Percentiles rank a stretch among this genome's conserved stretches.
Evolutionary conservation across 371 early-diverging fungal species (phyloP).

Genomic region (Coemansia linderi): DNA sequence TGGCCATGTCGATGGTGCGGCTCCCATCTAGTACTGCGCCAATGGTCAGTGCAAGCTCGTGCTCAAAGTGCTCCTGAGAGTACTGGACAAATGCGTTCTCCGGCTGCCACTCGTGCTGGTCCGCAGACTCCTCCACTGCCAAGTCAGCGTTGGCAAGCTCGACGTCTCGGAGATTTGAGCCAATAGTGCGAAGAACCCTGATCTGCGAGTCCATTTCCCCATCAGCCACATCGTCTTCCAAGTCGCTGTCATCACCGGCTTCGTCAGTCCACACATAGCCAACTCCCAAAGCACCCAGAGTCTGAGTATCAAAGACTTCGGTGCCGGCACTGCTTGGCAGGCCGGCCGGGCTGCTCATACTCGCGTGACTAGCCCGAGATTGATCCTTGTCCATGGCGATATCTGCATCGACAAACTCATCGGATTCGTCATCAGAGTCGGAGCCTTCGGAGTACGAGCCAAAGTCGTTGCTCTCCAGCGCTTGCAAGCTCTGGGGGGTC

Average conservation of each 20-base stretch:
- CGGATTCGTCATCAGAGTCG: not conserved
- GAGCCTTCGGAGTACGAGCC: constrained; percentile 8
- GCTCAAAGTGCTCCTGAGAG: constrained; percentile 65
- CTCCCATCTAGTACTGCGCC: constrained; percentile 79
- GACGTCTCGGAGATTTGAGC: constrained; percentile 19
- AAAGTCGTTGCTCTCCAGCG: constrained; percentile 7
- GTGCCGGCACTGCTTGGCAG: not conserved
- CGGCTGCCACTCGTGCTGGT: constrained; percentile 1
- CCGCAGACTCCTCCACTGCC: constrained; percentile 36
- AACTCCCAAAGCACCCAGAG: constrained; percentile 15
- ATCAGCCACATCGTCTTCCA: constrained; percentile 12
- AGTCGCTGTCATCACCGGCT: constrained; percentile 34
- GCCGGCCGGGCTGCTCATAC: not conserved
- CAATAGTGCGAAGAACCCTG: constrained; percentile 46
- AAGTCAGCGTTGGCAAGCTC: constrained; percentile 13
- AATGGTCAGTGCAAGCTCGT: constrained; percentile 78
- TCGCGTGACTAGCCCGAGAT: not conserved
- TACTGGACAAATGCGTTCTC: not conserved
- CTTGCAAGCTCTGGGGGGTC: constrained; percentile 52
- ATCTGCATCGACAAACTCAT: not conserved
- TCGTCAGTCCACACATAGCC: constrained; percentile 43
- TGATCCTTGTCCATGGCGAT: not conserved
- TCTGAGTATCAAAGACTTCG: constrained; percentile 22
- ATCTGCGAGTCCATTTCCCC: constrained; percentile 54
- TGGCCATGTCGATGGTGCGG: constrained; percentile 75